These are phyloP conservation scores for Hyphodiscus sp. DNA, from an alignment of 2,329 filamentous ascomycete species.

Conservation along the genomic window DNA sequence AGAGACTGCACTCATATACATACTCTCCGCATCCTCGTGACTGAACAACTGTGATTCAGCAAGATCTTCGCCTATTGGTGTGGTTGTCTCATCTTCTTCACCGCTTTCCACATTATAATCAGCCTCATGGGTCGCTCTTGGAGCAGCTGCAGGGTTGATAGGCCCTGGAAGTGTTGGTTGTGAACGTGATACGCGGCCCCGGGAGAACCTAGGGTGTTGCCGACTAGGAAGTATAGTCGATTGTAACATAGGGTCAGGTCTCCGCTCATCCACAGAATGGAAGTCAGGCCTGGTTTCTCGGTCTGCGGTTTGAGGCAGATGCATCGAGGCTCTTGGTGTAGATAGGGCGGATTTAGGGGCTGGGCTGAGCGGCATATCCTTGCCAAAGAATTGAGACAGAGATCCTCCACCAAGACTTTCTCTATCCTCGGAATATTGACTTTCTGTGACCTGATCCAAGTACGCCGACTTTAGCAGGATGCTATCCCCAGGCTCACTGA, in stretches of 20 bases:
- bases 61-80: conserved; percentile 36
- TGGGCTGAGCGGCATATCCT: conserved; percentile 24
- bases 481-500: conserved; percentile 23
- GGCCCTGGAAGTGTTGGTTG: conserved; percentile 18
- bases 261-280: conserved; percentile 7
- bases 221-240: conserved; percentile 24
- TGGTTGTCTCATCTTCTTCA: conserved; percentile 15
- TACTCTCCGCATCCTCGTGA: conserved; percentile 75
- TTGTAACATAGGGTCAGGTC: conserved; percentile 12
- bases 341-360: conserved; percentile 34
- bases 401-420: conserved; percentile 19
- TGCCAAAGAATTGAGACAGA: conserved; percentile 3
- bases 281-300: conserved; percentile 10
- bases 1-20: conserved; percentile 75
- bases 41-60: conserved; percentile 64
- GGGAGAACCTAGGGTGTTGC: conserved; percentile 20
- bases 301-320: conserved; percentile 24
- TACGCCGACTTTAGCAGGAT: conserved; percentile 26
- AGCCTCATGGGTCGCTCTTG: not conserved
- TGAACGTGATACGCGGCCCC: conserved; percentile 25
- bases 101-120: conserved; percentile 6
- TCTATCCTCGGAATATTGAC: conserved; percentile 26
- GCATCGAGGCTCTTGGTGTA: conserved; percentile 48
- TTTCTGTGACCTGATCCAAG: conserved; percentile 28
- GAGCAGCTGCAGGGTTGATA: not conserved